These are phyloP conservation scores for Trichosporon sp. DNA, from an alignment of 1,284 basidiomycete species.

Conservation along the genomic window DNA sequence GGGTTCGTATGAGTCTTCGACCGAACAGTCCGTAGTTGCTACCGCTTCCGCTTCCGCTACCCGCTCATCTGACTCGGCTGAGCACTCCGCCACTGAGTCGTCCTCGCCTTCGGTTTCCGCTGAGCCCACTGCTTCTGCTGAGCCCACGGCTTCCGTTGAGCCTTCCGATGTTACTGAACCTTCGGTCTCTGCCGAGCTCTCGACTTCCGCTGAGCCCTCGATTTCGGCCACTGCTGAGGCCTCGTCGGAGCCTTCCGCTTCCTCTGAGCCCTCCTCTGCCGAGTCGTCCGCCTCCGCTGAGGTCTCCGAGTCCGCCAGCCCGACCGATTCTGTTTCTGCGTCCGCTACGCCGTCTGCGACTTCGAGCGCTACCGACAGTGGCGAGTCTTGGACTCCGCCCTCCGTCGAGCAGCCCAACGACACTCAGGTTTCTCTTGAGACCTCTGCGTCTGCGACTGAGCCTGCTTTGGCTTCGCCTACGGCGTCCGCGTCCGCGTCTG, in stretches of 20 bases:
- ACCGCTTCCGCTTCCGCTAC: background rate
- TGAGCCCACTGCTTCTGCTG: slow-evolving; percentile 1
- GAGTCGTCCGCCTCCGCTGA: slow-evolving; percentile 1
- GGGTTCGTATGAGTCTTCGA: slow-evolving; percentile 1
- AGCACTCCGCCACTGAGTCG: background rate
- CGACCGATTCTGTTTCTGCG: background rate
- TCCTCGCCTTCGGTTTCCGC: background rate
- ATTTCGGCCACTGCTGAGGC: background rate
- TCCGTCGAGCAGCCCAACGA: background rate
- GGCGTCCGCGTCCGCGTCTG: background rate
- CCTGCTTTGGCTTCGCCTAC: background rate
- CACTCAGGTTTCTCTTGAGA: slow-evolving; percentile 1
- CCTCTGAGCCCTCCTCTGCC: slow-evolving; percentile 1
- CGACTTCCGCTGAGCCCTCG: slow-evolving; percentile 3
- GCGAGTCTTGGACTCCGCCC: background rate
- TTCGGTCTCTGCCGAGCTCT: background rate
- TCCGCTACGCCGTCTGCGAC: background rate
- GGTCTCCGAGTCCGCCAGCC: background rate
- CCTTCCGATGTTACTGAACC: slow-evolving; percentile 4
- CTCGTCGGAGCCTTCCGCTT: background rate
- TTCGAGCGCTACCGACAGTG: background rate
- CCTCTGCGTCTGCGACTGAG: background rate
- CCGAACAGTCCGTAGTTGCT: slow-evolving; percentile 2
- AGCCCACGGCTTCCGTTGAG: slow-evolving; percentile 4
- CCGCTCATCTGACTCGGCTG: background rate